A percentile compares a stretch with the other conserved stretches of the same genome.
Evolutionary conservation across 108 stramenopile species (phyloP).

Genomic region (Nitzschia sp.): DNA sequence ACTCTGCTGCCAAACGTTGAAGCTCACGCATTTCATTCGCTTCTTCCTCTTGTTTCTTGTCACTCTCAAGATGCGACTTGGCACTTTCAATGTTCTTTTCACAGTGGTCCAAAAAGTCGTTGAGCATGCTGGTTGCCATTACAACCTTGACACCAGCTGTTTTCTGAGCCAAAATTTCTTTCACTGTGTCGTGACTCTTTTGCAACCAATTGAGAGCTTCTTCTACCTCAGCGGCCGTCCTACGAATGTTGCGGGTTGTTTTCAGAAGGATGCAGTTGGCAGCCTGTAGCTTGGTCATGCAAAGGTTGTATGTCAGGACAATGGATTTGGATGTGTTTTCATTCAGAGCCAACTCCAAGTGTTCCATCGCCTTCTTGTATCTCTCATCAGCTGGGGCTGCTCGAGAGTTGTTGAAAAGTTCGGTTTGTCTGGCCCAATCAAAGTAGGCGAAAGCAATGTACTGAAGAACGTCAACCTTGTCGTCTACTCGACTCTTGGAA

Average conservation of each 20-base stretch:
- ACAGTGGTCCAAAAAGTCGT: slow-evolving; percentile 74
- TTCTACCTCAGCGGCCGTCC: slow-evolving; percentile 80
- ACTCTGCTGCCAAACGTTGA: slow-evolving; percentile 68
- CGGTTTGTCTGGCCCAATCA: slow-evolving; percentile 88
- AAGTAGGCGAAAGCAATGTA: slow-evolving; percentile 89
- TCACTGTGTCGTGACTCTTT: slow-evolving; percentile 71
- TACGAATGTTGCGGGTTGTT: slow-evolving; percentile 70
- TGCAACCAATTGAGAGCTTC: slow-evolving; percentile 73
- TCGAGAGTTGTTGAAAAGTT: slow-evolving; percentile 73
- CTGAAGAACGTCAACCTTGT: slow-evolving; percentile 71
- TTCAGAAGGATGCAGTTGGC: slow-evolving; percentile 85
- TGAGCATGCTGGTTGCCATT: slow-evolving; percentile 68
- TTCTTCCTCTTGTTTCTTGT: slow-evolving; percentile 68
- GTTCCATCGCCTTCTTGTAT: slow-evolving; percentile 74
- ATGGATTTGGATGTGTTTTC: slow-evolving; percentile 58
- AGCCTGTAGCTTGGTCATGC: slow-evolving; percentile 81
- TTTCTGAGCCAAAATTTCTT: slow-evolving; percentile 72
- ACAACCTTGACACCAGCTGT: slow-evolving; percentile 68
- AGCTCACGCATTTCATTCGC: slow-evolving; percentile 62
- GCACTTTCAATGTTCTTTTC: slow-evolving; percentile 85
- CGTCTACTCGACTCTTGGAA: slow-evolving; percentile 75
- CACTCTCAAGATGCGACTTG: slow-evolving; percentile 77
- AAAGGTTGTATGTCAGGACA: slow-evolving; percentile 72
- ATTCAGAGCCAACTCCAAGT: slow-evolving; percentile 62
- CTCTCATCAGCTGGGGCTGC: slow-evolving; percentile 88